phyloP scores from a whole-genome alignment of 306 rosid species.

The Casuarina cunninghamiana region DNA sequence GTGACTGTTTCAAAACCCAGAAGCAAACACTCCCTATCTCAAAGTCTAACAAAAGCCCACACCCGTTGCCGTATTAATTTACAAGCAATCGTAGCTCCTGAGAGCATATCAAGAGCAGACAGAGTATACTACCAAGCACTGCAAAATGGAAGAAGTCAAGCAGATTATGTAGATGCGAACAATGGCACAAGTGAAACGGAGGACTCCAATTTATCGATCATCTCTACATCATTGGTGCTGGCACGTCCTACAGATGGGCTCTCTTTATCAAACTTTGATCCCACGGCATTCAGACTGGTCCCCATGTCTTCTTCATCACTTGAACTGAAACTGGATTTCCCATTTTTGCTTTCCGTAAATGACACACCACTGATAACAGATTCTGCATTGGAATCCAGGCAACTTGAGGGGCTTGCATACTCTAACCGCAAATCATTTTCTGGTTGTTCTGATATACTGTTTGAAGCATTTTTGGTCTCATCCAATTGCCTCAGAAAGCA shows the following conservation, averaged over 20 bases:
- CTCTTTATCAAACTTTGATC: conserved; percentile 31
- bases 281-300: conserved; percentile 32
- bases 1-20: conserved; percentile 33
- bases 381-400: conserved; percentile 40
- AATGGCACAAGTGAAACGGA: conserved; percentile 25
- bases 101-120: conserved; percentile 38
- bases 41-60: conserved; percentile 32
- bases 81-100: conserved; percentile 47
- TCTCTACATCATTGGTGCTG: conserved; percentile 40
- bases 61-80: conserved; percentile 35
- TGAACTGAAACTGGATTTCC: conserved; percentile 40
- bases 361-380: conserved; percentile 25
- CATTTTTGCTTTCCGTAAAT: conserved; percentile 46
- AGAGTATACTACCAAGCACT: conserved; percentile 21
- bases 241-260: conserved; percentile 41
- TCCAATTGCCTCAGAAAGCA: conserved; percentile 61
- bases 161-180: conserved; percentile 39
- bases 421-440: conserved; percentile 31
- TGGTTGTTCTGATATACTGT: conserved; percentile 38
- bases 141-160: conserved; percentile 15
- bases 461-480: conserved; percentile 30
- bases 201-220: conserved; percentile 44
- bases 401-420: conserved; percentile 42
- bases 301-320: conserved; percentile 41
- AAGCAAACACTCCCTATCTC: conserved; percentile 49